phyloP scores from a whole-genome alignment of 495 filamentous ascomycete species.

The Aspergillus steynii region DNA sequence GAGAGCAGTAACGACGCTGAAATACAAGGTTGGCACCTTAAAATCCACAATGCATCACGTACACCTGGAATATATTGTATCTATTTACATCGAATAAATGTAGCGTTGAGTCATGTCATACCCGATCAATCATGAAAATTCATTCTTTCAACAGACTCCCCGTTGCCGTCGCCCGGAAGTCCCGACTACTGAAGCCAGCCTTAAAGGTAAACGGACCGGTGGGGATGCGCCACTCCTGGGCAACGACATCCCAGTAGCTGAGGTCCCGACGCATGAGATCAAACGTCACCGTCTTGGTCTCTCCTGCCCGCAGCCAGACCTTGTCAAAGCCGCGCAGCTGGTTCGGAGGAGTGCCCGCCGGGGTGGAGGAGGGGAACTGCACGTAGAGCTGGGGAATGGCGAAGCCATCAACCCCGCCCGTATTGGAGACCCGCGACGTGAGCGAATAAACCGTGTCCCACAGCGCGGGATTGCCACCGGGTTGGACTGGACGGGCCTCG shows the following conservation, averaged over 20 bases:
- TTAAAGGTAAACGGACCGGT: conserved; percentile 27
- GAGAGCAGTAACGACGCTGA: no score
- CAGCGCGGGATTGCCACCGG: conserved; percentile 59
- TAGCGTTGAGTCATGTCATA: no score
- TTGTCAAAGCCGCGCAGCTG: conserved; percentile 78
- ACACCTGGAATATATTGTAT: no score
- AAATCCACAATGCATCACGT: no score
- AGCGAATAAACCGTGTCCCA: conserved; percentile 58
- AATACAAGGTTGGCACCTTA: no score
- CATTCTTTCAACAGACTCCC: background rate
- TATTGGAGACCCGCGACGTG: conserved; percentile 56
- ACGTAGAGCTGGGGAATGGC: conserved; percentile 69
- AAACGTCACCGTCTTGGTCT: conserved; percentile 58
- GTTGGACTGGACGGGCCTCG: conserved; percentile 32
- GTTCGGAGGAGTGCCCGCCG: conserved; percentile 17
- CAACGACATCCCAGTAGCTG: conserved; percentile 70
- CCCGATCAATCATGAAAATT: background rate
- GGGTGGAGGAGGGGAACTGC: conserved; percentile 43
- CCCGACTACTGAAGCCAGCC: conserved; percentile 26
- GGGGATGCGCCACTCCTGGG: conserved; percentile 75
- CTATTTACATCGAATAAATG: no score
- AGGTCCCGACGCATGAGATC: conserved; percentile 68
- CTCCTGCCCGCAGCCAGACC: conserved; percentile 53
- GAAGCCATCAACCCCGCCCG: conserved; percentile 48
- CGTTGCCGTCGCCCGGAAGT: conserved; percentile 14